Conservation (phyloP, 345 rosid genomes). For the Linum tenue region DNA sequence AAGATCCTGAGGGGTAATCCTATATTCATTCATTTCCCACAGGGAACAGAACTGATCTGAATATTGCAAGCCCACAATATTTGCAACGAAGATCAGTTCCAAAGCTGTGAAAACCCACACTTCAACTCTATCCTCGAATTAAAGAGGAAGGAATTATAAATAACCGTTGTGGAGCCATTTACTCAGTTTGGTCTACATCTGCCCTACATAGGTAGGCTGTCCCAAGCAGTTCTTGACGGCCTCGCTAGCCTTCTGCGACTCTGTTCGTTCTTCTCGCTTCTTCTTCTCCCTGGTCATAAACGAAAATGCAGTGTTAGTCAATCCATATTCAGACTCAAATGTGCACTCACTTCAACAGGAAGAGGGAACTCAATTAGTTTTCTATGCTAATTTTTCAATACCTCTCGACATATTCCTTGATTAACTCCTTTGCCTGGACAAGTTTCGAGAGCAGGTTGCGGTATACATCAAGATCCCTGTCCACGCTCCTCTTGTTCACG, state of each 20-base stretch:
- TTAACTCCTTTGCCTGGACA: conserved; percentile 96
- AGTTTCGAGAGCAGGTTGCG: conserved; percentile 87
- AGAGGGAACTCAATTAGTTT: neutral
- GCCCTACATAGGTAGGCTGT: conserved; percentile 27
- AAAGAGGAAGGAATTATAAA: neutral
- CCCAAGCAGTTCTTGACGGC: conserved; percentile 61
- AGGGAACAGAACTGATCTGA: neutral
- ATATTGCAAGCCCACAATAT: neutral
- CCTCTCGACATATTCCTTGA: conserved; percentile 90
- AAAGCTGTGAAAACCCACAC: neutral
- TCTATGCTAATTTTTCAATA: conserved; percentile 14
- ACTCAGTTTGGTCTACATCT: conserved; percentile 10
- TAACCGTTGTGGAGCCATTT: neutral
- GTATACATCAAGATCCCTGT: conserved; percentile 92
- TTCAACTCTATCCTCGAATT: neutral
- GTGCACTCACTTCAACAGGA: neutral
- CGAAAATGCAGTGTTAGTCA: neutral
- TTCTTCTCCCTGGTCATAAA: conserved; percentile 69
- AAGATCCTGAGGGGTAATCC: neutral
- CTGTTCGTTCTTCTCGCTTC: conserved; percentile 67
- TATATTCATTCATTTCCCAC: neutral
- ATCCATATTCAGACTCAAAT: neutral
- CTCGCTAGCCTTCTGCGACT: conserved; percentile 70
- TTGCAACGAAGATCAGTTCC: neutral
- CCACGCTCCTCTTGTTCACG: conserved; percentile 78